Base-by-base conservation (phyloP, 495 filamentous ascomycete genomes). In the Entonaema liquescens region DNA sequence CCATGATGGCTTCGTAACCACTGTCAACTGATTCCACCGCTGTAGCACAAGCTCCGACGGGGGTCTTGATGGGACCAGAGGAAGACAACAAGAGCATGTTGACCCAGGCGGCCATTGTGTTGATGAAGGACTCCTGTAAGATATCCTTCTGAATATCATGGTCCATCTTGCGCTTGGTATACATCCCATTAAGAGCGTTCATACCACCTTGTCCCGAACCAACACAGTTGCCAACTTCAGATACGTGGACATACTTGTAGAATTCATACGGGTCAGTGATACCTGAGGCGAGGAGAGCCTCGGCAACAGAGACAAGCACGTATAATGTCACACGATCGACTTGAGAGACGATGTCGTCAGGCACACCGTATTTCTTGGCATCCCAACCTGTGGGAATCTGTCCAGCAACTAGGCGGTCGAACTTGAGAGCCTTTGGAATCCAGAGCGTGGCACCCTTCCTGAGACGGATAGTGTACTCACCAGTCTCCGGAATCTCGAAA, bases 211-310 rank as follows among this genome's bases (percentile, higher is more conserved):
- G 94, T 83, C 95, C 95, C 11, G 96, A 98, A 77, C 95, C 95
- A 68, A 99, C 88, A 80, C 96, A 98, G 85, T 99, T 99, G 78
- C 96, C 95, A 44, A 99, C 92, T 78, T 99, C 92, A 2, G 96
- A 98, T 57, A 99, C 88, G 79, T 99, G 95, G 63, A 99, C 95
- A 75, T 99, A 98, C 83, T 98, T 93, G 87, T 99, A 99, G 82
- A 99, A 98, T 81, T 99, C 95, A 75, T 98, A 99, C 23, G 95
- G 96, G 79, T 99, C 96, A n/a, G 94, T 98, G 78, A 99, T 94
- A 89, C 95, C 95, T 56, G 94, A 89, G 0, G 93, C 89, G 40
- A 98, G 86, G 54, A 99, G 89, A 11, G 95, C 86, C 79, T 99
- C 96, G 4, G 91, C 93, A 33, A 93, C 95, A 67, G 93, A 94